Evolutionary conservation across 2,329 filamentous ascomycete species (phyloP).

Genomic region (Colletotrichum cereale): DNA sequence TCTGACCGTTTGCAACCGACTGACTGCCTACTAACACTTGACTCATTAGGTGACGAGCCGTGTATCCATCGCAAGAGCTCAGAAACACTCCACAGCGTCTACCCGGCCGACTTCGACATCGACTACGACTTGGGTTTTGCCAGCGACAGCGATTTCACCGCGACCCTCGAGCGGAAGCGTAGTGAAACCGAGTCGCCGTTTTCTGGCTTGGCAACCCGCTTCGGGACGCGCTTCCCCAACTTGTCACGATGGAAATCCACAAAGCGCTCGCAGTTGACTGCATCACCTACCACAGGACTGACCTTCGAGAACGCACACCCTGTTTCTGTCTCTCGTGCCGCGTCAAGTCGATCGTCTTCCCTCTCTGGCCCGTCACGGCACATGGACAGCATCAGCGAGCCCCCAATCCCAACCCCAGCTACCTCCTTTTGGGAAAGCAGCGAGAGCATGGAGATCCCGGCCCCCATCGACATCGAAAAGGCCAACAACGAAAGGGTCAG

Average conservation of each 20-base stretch:
- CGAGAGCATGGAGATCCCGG: constrained; percentile 64
- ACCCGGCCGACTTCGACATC: constrained; percentile 60
- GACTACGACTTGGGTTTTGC: constrained; percentile 78
- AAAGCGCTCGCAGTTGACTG: constrained; percentile 59
- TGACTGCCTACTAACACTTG: constrained; percentile 39
- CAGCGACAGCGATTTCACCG: constrained; percentile 71
- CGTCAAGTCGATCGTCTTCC: constrained; percentile 85
- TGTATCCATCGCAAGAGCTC: constrained; percentile 68
- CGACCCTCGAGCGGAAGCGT: constrained; percentile 65
- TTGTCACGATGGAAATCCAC: constrained; percentile 64
- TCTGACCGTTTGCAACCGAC: neutral
- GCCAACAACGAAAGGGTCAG: constrained; percentile 62
- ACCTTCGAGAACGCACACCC: constrained; percentile 82
- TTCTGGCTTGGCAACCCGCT: constrained; percentile 71
- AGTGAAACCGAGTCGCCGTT: constrained; percentile 70
- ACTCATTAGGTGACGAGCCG: constrained; percentile 67
- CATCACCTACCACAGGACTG: constrained; percentile 82
- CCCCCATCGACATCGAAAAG: constrained; percentile 65
- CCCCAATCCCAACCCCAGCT: constrained; percentile 69
- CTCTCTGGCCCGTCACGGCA: constrained; percentile 71
- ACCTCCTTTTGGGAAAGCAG: constrained; percentile 72
- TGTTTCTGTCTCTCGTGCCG: constrained; percentile 68
- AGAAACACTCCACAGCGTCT: constrained; percentile 55
- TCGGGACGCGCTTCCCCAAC: constrained; percentile 72
- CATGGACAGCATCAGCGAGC: constrained; percentile 61